Conservation (phyloP, 176 grass and related monocot species). For the Lolium rigidum region DNA sequence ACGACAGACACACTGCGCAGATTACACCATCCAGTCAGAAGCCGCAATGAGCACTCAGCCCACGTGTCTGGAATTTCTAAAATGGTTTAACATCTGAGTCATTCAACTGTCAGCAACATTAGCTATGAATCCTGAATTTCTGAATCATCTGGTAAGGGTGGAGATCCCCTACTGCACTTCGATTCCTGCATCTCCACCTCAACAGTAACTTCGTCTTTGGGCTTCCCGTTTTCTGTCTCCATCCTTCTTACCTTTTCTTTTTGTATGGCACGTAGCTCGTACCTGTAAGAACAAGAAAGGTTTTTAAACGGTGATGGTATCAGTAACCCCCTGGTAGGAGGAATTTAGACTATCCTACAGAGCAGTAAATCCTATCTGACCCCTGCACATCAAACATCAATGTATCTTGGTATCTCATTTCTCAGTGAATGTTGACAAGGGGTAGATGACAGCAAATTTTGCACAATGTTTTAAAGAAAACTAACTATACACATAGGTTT, state of each 20-base stretch:
- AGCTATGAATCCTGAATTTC: slow-evolving; percentile 46
- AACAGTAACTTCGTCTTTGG: slow-evolving; percentile 51
- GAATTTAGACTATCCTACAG: slow-evolving; percentile 7
- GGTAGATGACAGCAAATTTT: not conserved
- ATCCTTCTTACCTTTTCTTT: slow-evolving; percentile 70
- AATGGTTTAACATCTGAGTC: not conserved
- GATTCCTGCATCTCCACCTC: slow-evolving; percentile 95
- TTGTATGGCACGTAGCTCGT: slow-evolving; percentile 78
- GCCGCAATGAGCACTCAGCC: not conserved
- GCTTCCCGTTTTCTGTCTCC: slow-evolving; percentile 52
- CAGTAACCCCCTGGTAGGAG: not conserved
- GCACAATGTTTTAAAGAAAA: not conserved
- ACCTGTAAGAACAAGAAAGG: slow-evolving; percentile 53
- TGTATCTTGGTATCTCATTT: no score
- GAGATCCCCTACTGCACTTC: slow-evolving; percentile 46
- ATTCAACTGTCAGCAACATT: slow-evolving; percentile 31
- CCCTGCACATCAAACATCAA: slow-evolving; percentile 8
- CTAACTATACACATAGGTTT: not conserved
- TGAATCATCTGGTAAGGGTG: slow-evolving; percentile 38
- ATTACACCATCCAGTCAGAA: not conserved
- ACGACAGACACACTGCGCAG: not conserved
- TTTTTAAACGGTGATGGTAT: not conserved
- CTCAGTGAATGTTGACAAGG: no score
- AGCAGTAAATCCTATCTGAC: slow-evolving; percentile 12
- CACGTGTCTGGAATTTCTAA: not conserved